Conservation (phyloP, 345 rosid genomes). For the Moringa oleifera region DNA sequence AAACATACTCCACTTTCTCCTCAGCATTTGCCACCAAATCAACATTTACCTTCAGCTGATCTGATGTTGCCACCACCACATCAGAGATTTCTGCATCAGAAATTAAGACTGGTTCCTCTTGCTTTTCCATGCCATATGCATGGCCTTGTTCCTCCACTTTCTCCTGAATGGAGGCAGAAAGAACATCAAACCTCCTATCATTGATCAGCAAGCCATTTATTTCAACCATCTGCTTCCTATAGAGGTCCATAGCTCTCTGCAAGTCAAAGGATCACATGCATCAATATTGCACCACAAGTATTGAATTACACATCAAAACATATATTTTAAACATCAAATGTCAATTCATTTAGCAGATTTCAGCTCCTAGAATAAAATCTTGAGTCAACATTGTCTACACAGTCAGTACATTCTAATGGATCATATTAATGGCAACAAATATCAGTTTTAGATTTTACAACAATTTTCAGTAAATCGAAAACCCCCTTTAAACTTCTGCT, state of each 20-base stretch:
- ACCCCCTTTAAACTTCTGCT: too few relatives aligned
- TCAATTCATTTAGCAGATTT: neutral
- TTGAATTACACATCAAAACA: neutral
- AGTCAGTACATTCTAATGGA: neutral
- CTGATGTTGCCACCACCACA: slow-evolving; percentile 7
- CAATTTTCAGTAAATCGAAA: too few relatives aligned
- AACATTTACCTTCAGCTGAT: slow-evolving; percentile 20
- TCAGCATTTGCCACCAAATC: slow-evolving; percentile 6
- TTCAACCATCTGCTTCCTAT: slow-evolving; percentile 65
- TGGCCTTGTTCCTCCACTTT: slow-evolving; percentile 22
- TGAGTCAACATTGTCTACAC: neutral
- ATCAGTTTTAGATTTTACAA: too few relatives aligned
- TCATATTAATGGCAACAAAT: too few relatives aligned
- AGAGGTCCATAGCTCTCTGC: slow-evolving; percentile 80
- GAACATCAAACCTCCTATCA: slow-evolving; percentile 21
- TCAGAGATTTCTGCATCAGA: slow-evolving; percentile 25
- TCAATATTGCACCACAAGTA: neutral
- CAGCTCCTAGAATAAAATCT: neutral
- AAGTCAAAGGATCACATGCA: slow-evolving; percentile 13
- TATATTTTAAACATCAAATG: neutral
- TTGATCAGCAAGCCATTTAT: slow-evolving; percentile 28
- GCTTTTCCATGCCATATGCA: slow-evolving; percentile 10
- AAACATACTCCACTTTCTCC: slow-evolving; percentile 18
- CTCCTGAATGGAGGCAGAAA: slow-evolving; percentile 24
- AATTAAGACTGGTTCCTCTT: slow-evolving; percentile 11